Conservation (phyloP, 305 asterid genomes). For the Andrographis paniculata region DNA sequence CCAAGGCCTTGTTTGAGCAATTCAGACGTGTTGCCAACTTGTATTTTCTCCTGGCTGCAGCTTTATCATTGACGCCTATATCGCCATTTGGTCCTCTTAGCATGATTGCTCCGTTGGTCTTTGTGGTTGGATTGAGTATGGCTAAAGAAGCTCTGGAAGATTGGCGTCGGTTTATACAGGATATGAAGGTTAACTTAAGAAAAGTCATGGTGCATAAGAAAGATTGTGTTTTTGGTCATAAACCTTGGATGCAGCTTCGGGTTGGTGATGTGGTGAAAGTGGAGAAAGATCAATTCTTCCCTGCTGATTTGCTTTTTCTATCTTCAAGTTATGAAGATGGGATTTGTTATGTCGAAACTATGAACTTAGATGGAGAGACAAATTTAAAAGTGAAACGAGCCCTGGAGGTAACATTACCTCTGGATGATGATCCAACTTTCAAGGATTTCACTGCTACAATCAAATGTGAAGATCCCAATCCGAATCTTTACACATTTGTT, state of each 20-base stretch:
- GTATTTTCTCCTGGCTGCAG: conserved; percentile 59
- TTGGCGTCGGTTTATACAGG: conserved; percentile 59
- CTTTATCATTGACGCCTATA: conserved; percentile 45
- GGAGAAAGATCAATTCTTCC: conserved; percentile 53
- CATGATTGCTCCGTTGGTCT: conserved; percentile 54
- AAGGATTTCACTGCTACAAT: conserved; percentile 41
- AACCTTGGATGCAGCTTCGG: conserved; percentile 58
- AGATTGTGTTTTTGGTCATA: conserved; percentile 38
- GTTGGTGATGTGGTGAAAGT: conserved; percentile 61
- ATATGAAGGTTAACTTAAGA: conserved; percentile 52
- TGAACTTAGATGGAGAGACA: conserved; percentile 66
- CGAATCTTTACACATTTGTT: conserved; percentile 48
- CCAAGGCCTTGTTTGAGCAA: conserved; percentile 58
- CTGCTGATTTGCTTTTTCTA: conserved; percentile 52
- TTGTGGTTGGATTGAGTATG: conserved; percentile 70
- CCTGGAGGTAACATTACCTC: conserved; percentile 31
- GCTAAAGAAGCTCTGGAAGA: conserved; percentile 63
- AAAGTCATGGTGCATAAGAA: conserved; percentile 40
- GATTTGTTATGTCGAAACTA: conserved; percentile 60
- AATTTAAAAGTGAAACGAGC: conserved; percentile 57
- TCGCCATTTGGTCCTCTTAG: conserved; percentile 46
- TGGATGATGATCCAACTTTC: conserved; percentile 34
- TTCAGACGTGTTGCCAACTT: conserved; percentile 62
- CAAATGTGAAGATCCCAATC: conserved; percentile 56
- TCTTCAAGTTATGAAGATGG: conserved; percentile 64